These are phyloP conservation scores for Penicillium lagena DNA, from an alignment of 495 filamentous ascomycete species.

Conservation along the genomic window DNA sequence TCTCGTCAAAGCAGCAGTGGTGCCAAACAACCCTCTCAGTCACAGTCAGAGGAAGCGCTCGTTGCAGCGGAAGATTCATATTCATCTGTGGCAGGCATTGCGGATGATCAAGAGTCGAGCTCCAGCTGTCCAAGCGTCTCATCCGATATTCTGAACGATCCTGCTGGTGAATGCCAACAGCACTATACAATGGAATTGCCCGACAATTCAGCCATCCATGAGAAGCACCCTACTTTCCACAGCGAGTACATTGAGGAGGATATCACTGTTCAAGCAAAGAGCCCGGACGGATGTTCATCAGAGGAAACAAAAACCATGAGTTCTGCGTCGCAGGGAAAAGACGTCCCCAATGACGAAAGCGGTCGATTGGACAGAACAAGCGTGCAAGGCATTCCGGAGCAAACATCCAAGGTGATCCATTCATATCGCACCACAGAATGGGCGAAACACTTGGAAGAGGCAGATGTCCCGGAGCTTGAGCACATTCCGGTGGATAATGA, in stretches of 20 bases:
- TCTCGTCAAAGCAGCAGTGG: conserved; percentile 11
- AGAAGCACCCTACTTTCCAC: too few species aligned
- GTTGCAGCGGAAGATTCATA: conserved; percentile 14
- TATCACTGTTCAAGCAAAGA: too few species aligned
- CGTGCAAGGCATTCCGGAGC: conserved; percentile 32
- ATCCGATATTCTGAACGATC: neutral
- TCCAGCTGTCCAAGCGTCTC: conserved; percentile 17
- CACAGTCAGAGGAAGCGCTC: conserved; percentile 20
- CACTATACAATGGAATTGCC: too few species aligned
- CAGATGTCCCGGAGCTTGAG: conserved; percentile 71
- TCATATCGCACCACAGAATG: conserved; percentile 93
- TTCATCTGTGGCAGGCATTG: conserved; percentile 19
- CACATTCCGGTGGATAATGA: conserved; percentile 42
- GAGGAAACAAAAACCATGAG: neutral
- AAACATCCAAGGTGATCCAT: conserved; percentile 62
- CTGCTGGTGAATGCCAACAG: too few species aligned
- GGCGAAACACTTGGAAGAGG: conserved; percentile 80
- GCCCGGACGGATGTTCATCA: too few species aligned
- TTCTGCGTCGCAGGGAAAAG: conserved; percentile 8
- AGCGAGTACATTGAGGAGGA: too few species aligned
- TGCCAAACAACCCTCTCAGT: conserved; percentile 8
- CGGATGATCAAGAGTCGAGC: conserved; percentile 17
- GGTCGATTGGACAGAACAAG: conserved; percentile 20
- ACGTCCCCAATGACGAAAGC: neutral
- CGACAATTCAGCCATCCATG: too few species aligned